Evolutionary conservation across 2,329 filamentous ascomycete species (phyloP).

Genomic region (Alternaria sp.): DNA sequence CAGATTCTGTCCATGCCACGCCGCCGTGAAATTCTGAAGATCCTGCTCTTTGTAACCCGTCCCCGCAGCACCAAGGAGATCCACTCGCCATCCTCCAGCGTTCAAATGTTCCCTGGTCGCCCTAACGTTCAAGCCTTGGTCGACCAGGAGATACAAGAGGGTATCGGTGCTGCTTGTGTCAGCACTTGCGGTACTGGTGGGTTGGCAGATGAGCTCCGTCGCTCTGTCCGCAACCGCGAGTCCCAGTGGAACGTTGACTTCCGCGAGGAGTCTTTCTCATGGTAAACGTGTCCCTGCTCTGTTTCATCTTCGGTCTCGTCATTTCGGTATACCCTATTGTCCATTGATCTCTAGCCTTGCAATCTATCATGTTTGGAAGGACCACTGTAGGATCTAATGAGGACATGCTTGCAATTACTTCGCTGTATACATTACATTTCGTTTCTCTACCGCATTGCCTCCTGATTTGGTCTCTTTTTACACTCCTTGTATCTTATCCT

Average conservation of each 20-base stretch:
- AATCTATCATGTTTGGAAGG: slow-evolving; percentile 16
- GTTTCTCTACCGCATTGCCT: slow-evolving; percentile 29
- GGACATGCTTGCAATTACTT: slow-evolving; percentile 27
- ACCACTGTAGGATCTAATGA: slow-evolving; percentile 23
- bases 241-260: slow-evolving; percentile 75
- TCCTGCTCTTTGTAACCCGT: slow-evolving; percentile 89
- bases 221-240: slow-evolving; percentile 71
- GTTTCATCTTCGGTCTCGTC: slow-evolving; percentile 16
- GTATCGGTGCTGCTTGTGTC: slow-evolving; percentile 88
- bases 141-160: slow-evolving; percentile 79
- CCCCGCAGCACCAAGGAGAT: slow-evolving; percentile 86
- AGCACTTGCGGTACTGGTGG: slow-evolving; percentile 79
- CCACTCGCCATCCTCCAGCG: slow-evolving; percentile 75
- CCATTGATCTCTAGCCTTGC: slow-evolving; percentile 21
- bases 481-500: slow-evolving; percentile 31
- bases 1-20: slow-evolving; percentile 81
- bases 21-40: slow-evolving; percentile 81
- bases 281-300: slow-evolving; percentile 52
- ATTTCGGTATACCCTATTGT: slow-evolving; percentile 29
- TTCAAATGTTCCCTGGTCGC: slow-evolving; percentile 91
- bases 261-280: slow-evolving; percentile 78
- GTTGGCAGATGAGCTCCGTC: slow-evolving; percentile 77
- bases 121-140: slow-evolving; percentile 84
- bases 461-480: slow-evolving; percentile 23
- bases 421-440: slow-evolving; percentile 43